Percentiles rank a stretch among this genome's conserved stretches.
Conservation (phyloP, 2,329 filamentous ascomycete species). For the Sporothrix humicola region DNA sequence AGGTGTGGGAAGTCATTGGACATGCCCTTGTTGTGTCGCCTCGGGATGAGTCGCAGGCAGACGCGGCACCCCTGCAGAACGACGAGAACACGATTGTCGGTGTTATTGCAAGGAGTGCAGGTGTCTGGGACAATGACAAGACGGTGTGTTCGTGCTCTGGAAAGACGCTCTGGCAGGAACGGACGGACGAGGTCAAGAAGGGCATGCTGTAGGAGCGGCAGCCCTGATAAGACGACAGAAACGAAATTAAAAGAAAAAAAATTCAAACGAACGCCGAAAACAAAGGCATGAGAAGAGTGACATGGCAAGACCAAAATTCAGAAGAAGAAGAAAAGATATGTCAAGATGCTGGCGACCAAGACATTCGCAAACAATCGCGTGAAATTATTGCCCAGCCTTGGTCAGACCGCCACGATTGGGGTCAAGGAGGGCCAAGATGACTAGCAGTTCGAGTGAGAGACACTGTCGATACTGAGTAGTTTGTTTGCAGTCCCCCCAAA, state of each 20-base stretch:
- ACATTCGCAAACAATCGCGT: constrained; percentile 11
- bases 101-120: constrained; percentile 91
- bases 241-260: background rate
- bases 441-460: background rate
- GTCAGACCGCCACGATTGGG: constrained; percentile 1
- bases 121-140: constrained; percentile 99
- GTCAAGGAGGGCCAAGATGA: constrained; percentile 1
- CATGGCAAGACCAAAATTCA: background rate
- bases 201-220: constrained; percentile 73
- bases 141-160: constrained; percentile 97
- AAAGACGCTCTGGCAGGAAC: constrained; percentile 98
- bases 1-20: constrained; percentile 96
- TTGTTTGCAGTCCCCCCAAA: background rate
- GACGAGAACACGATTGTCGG: constrained; percentile 87
- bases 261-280: background rate
- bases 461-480: background rate
- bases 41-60: constrained; percentile 58
- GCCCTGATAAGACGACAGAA: background rate
- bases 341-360: background rate
- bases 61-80: constrained; percentile 66
- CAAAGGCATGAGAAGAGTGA: background rate
- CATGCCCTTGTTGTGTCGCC: constrained; percentile 85
- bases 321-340: constrained; percentile 2
- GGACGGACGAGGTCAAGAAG: constrained; percentile 83
- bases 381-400: background rate